A percentile compares a stretch with the other conserved stretches of the same genome.
These are phyloP conservation scores for Neurospora crassa DNA, from an alignment of 2,329 filamentous ascomycete genomes.

Conservation along the genomic window DNA sequence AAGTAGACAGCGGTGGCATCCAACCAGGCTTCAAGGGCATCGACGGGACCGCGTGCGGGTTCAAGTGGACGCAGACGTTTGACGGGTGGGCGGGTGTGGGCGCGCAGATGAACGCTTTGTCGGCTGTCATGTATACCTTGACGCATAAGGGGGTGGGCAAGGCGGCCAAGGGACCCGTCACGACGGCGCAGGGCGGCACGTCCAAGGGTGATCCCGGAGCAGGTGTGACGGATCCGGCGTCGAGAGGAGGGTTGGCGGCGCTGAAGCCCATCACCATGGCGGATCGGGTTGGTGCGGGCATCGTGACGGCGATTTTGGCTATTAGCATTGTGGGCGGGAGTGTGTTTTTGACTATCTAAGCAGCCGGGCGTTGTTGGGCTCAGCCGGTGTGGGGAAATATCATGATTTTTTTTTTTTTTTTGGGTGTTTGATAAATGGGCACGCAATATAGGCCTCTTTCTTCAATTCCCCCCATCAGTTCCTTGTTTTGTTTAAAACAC, in stretches of 20 bases:
- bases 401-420: neutral
- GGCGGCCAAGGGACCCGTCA: conserved; percentile 37
- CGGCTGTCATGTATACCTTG: conserved; percentile 52
- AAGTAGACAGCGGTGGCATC: neutral
- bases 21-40: conserved; percentile 35
- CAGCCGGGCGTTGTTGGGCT: neutral
- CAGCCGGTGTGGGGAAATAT: neutral
- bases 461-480: neutral
- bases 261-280: conserved; percentile 33
- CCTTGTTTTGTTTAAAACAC: neutral
- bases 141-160: conserved; percentile 24
- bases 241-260: conserved; percentile 19
- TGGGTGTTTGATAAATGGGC: neutral
- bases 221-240: conserved; percentile 23
- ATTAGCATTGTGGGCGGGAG: conserved; percentile 40
- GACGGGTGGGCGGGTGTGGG: conserved; percentile 56
- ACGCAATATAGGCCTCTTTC: neutral
- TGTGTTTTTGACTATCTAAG: conserved; percentile 35
- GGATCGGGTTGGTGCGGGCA: conserved; percentile 47
- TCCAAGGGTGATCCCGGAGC: conserved; percentile 41
- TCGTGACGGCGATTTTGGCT: conserved; percentile 39
- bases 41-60: conserved; percentile 55
- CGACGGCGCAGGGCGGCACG: conserved; percentile 48
- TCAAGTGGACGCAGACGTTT: conserved; percentile 50
- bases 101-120: conserved; percentile 59